Base-by-base conservation (phyloP, 805 yeast species). In the Clavispora asparagi region DNA sequence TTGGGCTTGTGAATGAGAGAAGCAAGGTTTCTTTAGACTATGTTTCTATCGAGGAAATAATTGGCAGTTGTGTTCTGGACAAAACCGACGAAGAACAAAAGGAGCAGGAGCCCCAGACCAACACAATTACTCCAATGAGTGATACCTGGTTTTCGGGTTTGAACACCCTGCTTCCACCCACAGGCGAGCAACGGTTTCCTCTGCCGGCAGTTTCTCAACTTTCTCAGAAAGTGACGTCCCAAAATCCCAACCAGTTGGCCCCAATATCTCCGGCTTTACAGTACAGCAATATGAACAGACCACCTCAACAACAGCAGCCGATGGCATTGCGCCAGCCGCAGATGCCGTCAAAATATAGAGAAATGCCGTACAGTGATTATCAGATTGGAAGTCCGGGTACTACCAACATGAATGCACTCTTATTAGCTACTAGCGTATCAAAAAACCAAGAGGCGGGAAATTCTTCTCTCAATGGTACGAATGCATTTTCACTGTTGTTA, bases 11-110 rank as follows among this genome's bases (percentile, higher is more conserved):
- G 2, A 71, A 71, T 50, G 76, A 71, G 52, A 48, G 73, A 35
- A 67, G 66, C 6, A 71, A 71, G 47, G 67, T 71, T 16, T 68
- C 73, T 1, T 55, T 71, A 12, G 68, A 71, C 38, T 82, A 81
- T 53, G 67, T 77, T 10, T 79, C 85, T 16, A 79, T 79, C 38
- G 82, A 76, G 43, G 87, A 82, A 54, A 72, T 82, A 39, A 78
- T 82, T 3, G 79, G 80, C 25, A 76, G 84, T 56, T 79, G 85
- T 50, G 71, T 79, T 11, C 77, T 76, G 56, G 82, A 79, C 45
- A 63, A 58, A 16, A 42, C 41, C 17, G 45, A 43, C 13, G 42
- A 38, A 16, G 48, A 41, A 7, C 23, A 42, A 12, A 16, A 33
- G 25, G 25, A 17, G 7, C 25, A 33, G n/a, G 37, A 33, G 6